Evolutionary conservation across 345 rosid genomes (phyloP).

Genomic region (Capsella bursapastoris): DNA sequence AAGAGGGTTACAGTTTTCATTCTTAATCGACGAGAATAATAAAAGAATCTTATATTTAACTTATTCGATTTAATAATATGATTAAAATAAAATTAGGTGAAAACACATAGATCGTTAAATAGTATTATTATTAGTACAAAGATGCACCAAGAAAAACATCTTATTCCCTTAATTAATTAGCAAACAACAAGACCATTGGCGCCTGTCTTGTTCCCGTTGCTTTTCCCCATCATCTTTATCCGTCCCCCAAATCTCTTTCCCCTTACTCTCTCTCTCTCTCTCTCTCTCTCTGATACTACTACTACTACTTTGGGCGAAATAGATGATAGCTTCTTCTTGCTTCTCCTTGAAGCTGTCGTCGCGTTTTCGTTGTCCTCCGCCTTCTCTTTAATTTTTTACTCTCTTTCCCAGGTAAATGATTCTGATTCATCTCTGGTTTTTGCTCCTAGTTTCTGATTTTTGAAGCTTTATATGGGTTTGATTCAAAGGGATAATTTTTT

Average conservation of each 20-base stretch:
- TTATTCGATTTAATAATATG: no score
- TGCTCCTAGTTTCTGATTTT: neutral
- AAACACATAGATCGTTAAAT: no score
- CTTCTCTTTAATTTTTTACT: neutral
- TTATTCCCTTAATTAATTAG: no score
- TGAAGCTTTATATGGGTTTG: no score
- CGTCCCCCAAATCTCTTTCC: neutral
- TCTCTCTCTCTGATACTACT: neutral
- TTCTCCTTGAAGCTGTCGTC: conserved; percentile 22
- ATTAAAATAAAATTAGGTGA: no score
- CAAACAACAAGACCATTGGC: conserved; percentile 11
- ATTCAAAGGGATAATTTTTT: neutral
- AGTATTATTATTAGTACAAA: neutral
- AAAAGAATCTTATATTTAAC: neutral
- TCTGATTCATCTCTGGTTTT: neutral
- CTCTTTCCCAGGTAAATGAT: conserved; percentile 13
- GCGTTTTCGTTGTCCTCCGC: neutral
- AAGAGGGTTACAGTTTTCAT: neutral
- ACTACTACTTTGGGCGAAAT: conserved; percentile 19
- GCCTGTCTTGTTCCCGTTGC: conserved; percentile 48
- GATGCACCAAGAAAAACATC: neutral
- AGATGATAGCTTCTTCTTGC: conserved; percentile 13
- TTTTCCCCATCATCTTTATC: conserved; percentile 38
- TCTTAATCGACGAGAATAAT: neutral
- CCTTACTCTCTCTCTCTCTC: neutral